Evolutionary conservation across 495 filamentous ascomycete genomes (phyloP).

Genomic region (Neurospora hispaniola): DNA sequence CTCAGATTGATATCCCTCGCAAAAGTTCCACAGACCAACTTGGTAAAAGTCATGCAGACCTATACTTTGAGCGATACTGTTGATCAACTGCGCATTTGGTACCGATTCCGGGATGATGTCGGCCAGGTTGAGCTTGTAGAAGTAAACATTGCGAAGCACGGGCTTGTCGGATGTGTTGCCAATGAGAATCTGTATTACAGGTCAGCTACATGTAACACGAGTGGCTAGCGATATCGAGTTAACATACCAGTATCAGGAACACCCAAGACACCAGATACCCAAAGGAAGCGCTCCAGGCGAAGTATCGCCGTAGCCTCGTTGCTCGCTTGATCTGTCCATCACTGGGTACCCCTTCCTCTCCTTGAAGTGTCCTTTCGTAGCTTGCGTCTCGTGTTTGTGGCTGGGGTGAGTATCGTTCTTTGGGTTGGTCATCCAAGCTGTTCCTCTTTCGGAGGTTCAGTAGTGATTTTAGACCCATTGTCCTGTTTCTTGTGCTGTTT

Average conservation of each 20-base stretch:
- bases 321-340: slow-evolving; percentile 33
- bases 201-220: slow-evolving; percentile 6
- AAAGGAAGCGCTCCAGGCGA: slow-evolving; percentile 50
- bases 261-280: slow-evolving; percentile 63
- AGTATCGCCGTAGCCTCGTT: slow-evolving; percentile 44
- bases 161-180: slow-evolving; percentile 52
- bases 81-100: slow-evolving; percentile 68
- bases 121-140: slow-evolving; percentile 72
- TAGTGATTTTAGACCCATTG: neutral
- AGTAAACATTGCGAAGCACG: slow-evolving; percentile 61
- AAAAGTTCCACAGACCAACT: slow-evolving; percentile 84
- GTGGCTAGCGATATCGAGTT: neutral
- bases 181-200: slow-evolving; percentile 42
- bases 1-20: slow-evolving; percentile 60
- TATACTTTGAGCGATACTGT: slow-evolving; percentile 77
- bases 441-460: neutral
- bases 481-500: neutral
- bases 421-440: neutral
- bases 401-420: neutral
- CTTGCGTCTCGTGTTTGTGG: neutral
- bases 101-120: slow-evolving; percentile 69
- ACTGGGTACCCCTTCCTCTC: slow-evolving; percentile 3
- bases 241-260: slow-evolving; percentile 59
- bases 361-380: neutral
- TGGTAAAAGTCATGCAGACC: slow-evolving; percentile 92